Percentiles rank a stretch among this genome's conserved stretches.
phyloP scores from a whole-genome alignment of 1,284 basidiomycete species.

The Naganishia sp. region DNA sequence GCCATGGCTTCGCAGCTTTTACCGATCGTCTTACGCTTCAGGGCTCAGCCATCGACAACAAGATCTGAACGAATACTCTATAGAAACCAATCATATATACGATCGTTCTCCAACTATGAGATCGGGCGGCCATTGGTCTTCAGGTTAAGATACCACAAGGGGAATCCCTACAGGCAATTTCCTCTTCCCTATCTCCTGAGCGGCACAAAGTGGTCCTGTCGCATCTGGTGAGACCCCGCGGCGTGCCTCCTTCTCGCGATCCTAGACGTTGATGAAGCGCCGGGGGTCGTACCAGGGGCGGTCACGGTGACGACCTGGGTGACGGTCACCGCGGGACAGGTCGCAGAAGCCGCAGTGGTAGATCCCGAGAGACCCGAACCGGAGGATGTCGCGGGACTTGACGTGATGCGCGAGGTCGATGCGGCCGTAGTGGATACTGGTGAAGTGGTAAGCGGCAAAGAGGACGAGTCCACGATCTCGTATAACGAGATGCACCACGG shows the following conservation, averaged over 20 bases:
- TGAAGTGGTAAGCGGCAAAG: background rate
- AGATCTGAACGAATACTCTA: too few species aligned
- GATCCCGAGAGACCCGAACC: background rate
- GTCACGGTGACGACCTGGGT: background rate
- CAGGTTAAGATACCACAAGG: too few species aligned
- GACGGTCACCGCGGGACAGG: constrained; percentile 1
- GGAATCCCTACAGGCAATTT: too few species aligned
- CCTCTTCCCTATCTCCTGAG: background rate
- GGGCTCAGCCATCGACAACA: too few species aligned
- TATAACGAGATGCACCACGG: background rate
- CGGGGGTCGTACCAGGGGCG: background rate
- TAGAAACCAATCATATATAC: too few species aligned
- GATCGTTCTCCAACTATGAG: too few species aligned
- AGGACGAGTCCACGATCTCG: background rate
- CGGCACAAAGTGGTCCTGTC: background rate
- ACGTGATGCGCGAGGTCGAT: too few species aligned
- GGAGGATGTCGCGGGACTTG: too few species aligned
- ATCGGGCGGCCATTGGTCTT: too few species aligned
- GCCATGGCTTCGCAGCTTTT: too few species aligned
- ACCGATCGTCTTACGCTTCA: too few species aligned
- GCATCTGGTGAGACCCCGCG: background rate
- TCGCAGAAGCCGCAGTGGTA: background rate
- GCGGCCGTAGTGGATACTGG: background rate
- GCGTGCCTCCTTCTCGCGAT: constrained; percentile 1
- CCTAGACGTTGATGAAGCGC: background rate